phyloP scores from a whole-genome alignment of 306 rosid species.

The Vigna radiata region DNA sequence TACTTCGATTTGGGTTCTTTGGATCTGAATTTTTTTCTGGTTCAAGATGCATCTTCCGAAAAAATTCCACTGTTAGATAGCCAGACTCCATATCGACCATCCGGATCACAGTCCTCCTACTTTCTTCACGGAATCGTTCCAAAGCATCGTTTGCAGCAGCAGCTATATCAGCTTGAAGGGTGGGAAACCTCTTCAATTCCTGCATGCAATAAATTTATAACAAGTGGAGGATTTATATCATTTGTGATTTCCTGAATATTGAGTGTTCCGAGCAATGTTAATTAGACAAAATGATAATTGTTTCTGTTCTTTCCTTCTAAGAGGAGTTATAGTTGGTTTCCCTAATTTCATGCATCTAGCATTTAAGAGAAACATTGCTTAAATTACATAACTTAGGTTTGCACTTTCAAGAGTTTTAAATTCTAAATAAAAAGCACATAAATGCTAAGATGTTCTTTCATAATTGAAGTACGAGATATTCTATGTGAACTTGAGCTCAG shows the following conservation, averaged over 20 bases:
- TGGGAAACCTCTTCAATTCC: slow-evolving; percentile 51
- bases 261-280: neutral
- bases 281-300: neutral
- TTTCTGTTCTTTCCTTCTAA: neutral
- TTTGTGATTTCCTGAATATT: neutral
- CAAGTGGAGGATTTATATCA: neutral
- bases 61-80: slow-evolving; percentile 47
- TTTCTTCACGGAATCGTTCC: slow-evolving; percentile 48
- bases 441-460: too few species aligned
- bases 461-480: too few species aligned
- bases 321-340: neutral
- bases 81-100: slow-evolving; percentile 47
- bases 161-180: slow-evolving; percentile 45
- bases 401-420: too few species aligned
- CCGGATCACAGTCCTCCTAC: slow-evolving; percentile 43
- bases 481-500: too few species aligned
- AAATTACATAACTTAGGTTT: too few species aligned
- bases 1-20: slow-evolving; percentile 10
- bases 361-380: too few species aligned
- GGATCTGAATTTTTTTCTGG: slow-evolving; percentile 28
- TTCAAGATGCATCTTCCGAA: slow-evolving; percentile 45
- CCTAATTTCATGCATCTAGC: too few species aligned
- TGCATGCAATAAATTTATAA: slow-evolving; percentile 18
- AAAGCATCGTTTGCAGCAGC: slow-evolving; percentile 46
- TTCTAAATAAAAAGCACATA: too few species aligned